A percentile compares a stretch with the other conserved stretches of the same genome.
These are phyloP conservation scores for Fragilaria crotonensis DNA, from an alignment of 108 stramenopile genomes.

Conservation along the genomic window DNA sequence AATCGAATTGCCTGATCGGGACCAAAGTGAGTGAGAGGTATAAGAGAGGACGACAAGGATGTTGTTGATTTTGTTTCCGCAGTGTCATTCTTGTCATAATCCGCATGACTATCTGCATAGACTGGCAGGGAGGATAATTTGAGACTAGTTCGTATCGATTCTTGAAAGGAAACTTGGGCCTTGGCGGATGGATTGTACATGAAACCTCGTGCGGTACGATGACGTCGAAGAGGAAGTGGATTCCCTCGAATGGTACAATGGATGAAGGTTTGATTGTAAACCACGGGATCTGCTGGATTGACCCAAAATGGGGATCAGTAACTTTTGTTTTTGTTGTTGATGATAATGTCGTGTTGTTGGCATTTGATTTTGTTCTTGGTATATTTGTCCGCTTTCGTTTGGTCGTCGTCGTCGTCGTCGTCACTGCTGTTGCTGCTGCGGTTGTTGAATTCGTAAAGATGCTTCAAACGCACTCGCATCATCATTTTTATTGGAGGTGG, in stretches of 20 bases:
- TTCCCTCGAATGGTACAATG: slow-evolving; percentile 62
- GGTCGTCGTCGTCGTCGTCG: too few species aligned
- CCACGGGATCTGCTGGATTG: not conserved
- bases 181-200: slow-evolving; percentile 73
- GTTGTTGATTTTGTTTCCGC: not conserved
- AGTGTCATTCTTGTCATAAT: not conserved
- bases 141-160: slow-evolving; percentile 30
- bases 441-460: too few species aligned
- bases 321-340: slow-evolving; percentile 6
- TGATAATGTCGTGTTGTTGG: not conserved
- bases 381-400: too few species aligned
- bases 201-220: slow-evolving; percentile 60
- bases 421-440: too few species aligned
- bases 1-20: slow-evolving; percentile 18
- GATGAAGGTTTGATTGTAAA: slow-evolving; percentile 6
- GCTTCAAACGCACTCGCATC: too few species aligned
- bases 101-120: not conserved
- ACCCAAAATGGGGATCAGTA: slow-evolving; percentile 21
- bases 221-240: slow-evolving; percentile 69
- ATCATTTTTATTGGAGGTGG: too few species aligned
- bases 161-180: slow-evolving; percentile 54
- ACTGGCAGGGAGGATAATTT: not conserved
- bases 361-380: not conserved
- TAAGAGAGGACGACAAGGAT: not conserved
- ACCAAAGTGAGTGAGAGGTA: not conserved